Evolutionary conservation across 768 basidiomycete species (phyloP).

Genomic region (Termitomyces sp.): DNA sequence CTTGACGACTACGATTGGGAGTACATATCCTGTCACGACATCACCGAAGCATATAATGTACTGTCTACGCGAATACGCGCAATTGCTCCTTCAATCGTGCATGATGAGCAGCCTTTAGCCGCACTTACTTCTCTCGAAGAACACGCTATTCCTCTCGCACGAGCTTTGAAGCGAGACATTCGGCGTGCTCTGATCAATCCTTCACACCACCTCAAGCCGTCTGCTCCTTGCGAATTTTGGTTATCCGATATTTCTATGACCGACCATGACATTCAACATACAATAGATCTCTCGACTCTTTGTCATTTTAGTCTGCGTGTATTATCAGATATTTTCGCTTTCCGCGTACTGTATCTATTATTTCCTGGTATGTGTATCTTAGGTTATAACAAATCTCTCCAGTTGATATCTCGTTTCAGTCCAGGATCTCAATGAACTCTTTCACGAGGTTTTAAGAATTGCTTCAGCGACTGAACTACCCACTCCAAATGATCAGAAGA

Average conservation of each 20-base stretch:
- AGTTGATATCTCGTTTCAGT: slow-evolving; percentile 23
- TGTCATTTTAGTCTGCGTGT: slow-evolving; percentile 50
- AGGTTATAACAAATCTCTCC: not conserved
- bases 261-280: slow-evolving; percentile 33
- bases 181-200: slow-evolving; percentile 33
- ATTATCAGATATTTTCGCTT: slow-evolving; percentile 45
- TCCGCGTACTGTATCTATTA: slow-evolving; percentile 34
- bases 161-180: slow-evolving; percentile 48
- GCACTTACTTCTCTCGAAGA: slow-evolving; percentile 24
- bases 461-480: slow-evolving; percentile 27
- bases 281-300: slow-evolving; percentile 36
- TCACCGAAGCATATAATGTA: slow-evolving; percentile 56
- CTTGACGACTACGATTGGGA: slow-evolving; percentile 27
- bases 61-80: slow-evolving; percentile 40
- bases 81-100: slow-evolving; percentile 16
- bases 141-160: slow-evolving; percentile 27
- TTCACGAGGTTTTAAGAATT: slow-evolving; percentile 40
- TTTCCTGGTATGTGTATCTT: slow-evolving; percentile 41
- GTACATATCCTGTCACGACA: slow-evolving; percentile 42
- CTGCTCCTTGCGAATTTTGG: slow-evolving; percentile 14
- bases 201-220: slow-evolving; percentile 14
- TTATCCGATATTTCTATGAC: slow-evolving; percentile 12
- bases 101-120: slow-evolving; percentile 8
- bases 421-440: slow-evolving; percentile 34
- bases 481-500: slow-evolving; percentile 35